Base-by-base conservation (phyloP, 2,329 filamentous ascomycete genomes). In the Ophidiomyces ophidiicola region DNA sequence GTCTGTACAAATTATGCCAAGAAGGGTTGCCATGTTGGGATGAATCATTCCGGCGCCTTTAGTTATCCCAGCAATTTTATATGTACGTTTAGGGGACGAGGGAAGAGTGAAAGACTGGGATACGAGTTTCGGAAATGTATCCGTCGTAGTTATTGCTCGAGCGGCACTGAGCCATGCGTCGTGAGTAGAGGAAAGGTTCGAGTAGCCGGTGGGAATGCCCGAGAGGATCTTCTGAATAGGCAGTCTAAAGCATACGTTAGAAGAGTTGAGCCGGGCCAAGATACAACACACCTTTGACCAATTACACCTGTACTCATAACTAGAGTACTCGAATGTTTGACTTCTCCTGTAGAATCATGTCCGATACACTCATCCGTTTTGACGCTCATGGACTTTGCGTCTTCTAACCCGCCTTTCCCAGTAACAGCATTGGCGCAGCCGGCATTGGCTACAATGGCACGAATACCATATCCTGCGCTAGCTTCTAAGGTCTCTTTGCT, bases 11-110 rank as follows among this genome's bases (percentile, higher is more conserved):
- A 96, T 73, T 45, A 96, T 81, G 39, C 84, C 86, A 24, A 98
- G 76, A 23, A 96, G 74, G 1, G 90, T 98, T 20, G 86, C 90
- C 87, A 98, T 94, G 68, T 98, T 96, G 33, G 90, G 90, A 57
- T 94, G 87, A 59, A 98, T 94, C 90, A 98, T 98, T 55, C 90
- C 90, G 4, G 90, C 90, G 42, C 90, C 90, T 67, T 98, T 98
- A 54, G 88, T 93, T 76, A 93, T 92, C 51, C 90, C 90, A 8
- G 84, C 86, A 35, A 98, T 80, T 51, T 74, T 72, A 65, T 94
- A 98, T 58, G 80, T 78, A 35, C 76, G 68, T 12, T 70, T 70
- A 0, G 82, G 76, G 3, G 82, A 82, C 1, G 82, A 87, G 3
- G 90, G 87, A 21, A 98, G 75, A 19, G 70, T 77, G 63, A 96